Evolutionary conservation across 768 basidiomycete genomes (phyloP).

Genomic region (Leucogyrophana mollusca): DNA sequence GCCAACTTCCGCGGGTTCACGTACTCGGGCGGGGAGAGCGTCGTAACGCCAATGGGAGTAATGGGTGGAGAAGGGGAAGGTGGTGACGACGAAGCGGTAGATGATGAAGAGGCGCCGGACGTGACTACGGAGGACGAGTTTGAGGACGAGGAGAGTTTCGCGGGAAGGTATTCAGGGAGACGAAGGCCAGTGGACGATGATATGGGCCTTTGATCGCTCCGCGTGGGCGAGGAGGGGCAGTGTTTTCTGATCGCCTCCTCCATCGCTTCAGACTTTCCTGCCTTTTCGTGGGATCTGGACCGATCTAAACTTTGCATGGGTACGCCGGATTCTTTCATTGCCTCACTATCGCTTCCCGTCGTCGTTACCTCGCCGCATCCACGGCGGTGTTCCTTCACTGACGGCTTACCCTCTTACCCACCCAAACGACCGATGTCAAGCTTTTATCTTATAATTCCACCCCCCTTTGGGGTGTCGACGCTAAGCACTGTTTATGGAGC

Average conservation of each 20-base stretch:
- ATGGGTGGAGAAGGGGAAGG: conserved; percentile 28
- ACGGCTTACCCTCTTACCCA: too few relatives aligned
- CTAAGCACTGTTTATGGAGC: conserved; percentile 5
- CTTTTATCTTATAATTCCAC: too few relatives aligned
- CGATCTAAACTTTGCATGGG: conserved; percentile 18
- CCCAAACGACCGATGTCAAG: too few relatives aligned
- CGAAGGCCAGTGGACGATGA: conserved; percentile 43
- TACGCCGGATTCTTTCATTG: conserved; percentile 3
- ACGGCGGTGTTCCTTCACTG: conserved; percentile 6
- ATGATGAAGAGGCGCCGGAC: conserved; percentile 48
- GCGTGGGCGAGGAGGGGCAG: not conserved
- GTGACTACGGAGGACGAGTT: conserved; percentile 75
- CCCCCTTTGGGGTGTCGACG: too few relatives aligned
- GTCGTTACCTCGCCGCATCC: not conserved
- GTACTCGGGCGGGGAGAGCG: conserved; percentile 73
- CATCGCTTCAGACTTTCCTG: conserved; percentile 5
- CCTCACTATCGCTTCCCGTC: conserved; percentile 4
- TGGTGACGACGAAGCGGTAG: conserved; percentile 41
- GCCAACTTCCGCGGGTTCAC: conserved; percentile 97
- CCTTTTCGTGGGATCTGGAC: conserved; percentile 18
- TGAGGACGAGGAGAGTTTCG: conserved; percentile 60
- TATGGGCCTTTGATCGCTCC: conserved; percentile 26
- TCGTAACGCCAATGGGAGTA: conserved; percentile 45
- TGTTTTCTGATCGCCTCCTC: not conserved
- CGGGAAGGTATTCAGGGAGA: conserved; percentile 68